phyloP scores from a whole-genome alignment of 2,329 filamentous ascomycete genomes.

The Geosmithia putterillii region DNA sequence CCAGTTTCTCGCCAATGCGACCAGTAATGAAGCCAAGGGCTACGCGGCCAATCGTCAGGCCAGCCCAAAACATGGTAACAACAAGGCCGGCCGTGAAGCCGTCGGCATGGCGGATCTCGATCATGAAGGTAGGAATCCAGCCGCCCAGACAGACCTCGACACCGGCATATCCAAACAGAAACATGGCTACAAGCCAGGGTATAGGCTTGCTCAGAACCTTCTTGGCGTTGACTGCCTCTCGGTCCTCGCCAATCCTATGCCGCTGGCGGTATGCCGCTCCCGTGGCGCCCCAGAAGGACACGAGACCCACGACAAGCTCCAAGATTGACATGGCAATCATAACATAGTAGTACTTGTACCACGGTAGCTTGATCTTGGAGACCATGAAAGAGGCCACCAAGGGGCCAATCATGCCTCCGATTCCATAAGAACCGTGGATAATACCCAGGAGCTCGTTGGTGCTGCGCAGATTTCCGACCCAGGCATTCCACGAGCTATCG shows the following conservation, averaged over 20 bases:
- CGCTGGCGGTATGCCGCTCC: slow-evolving; percentile 38
- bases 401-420: slow-evolving; percentile 58
- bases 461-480: slow-evolving; percentile 58
- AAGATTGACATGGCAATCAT: slow-evolving; percentile 49
- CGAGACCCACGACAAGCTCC: slow-evolving; percentile 37
- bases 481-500: slow-evolving; percentile 47
- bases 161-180: slow-evolving; percentile 70
- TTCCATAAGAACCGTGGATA: slow-evolving; percentile 59
- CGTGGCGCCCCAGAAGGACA: slow-evolving; percentile 52
- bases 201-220: slow-evolving; percentile 14
- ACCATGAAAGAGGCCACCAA: slow-evolving; percentile 64
- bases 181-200: slow-evolving; percentile 62
- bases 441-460: slow-evolving; percentile 64
- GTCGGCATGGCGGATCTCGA: slow-evolving; percentile 47
- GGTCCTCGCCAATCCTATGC: slow-evolving; percentile 7
- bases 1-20: slow-evolving; percentile 54
- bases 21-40: slow-evolving; percentile 67
- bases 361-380: slow-evolving; percentile 44
- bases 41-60: slow-evolving; percentile 63
- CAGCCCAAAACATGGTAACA: slow-evolving; percentile 75
- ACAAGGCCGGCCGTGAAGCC: slow-evolving; percentile 64
- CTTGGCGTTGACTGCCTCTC: neutral
- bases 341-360: slow-evolving; percentile 68
- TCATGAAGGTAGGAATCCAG: slow-evolving; percentile 42
- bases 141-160: slow-evolving; percentile 62